These are phyloP conservation scores for Pestalotiopsis sp. DNA, from an alignment of 2,329 filamentous ascomycete species.

Conservation along the genomic window DNA sequence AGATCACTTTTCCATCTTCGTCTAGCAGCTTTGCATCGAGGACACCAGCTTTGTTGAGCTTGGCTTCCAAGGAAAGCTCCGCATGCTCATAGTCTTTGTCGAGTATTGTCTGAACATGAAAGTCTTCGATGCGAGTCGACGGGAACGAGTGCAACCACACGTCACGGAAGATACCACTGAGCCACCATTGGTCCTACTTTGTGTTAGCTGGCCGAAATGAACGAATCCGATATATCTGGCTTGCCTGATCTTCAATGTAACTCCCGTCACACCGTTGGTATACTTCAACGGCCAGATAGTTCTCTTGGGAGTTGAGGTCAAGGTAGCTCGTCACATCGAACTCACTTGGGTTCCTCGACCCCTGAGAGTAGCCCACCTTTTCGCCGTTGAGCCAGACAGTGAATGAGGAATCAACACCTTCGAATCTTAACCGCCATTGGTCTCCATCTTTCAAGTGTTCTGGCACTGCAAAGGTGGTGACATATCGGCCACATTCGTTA, in stretches of 20 bases:
- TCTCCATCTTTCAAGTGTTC: conserved; percentile 44
- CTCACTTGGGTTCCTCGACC: conserved; percentile 71
- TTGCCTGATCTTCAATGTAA: conserved; percentile 68
- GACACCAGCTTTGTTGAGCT: conserved; percentile 38
- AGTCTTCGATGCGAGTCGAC: conserved; percentile 54
- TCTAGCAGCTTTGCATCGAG: conserved; percentile 40
- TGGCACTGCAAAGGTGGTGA: conserved; percentile 57
- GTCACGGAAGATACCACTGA: conserved; percentile 70
- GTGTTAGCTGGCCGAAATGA: not conserved
- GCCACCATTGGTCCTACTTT: conserved; percentile 67
- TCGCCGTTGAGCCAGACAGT: conserved; percentile 71
- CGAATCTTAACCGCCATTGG: conserved; percentile 70
- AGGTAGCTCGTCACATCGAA: conserved; percentile 68
- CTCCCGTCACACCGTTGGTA: conserved; percentile 74
- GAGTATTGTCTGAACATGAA: conserved; percentile 57
- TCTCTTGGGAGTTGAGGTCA: conserved; percentile 42
- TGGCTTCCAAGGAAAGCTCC: conserved; percentile 47
- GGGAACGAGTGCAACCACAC: conserved; percentile 68
- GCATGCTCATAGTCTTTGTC: conserved; percentile 58
- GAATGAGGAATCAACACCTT: conserved; percentile 75
- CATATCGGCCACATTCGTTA: conserved; percentile 67
- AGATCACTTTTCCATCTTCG: conserved; percentile 29
- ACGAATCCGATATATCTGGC: not conserved
- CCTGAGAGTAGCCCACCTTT: conserved; percentile 72
- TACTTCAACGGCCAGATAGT: conserved; percentile 66